Evolutionary conservation across 2,329 filamentous ascomycete genomes (phyloP), one percentile per base, ranked within the genome.

Genomic region (Stemphylium vesicarium): DNA sequence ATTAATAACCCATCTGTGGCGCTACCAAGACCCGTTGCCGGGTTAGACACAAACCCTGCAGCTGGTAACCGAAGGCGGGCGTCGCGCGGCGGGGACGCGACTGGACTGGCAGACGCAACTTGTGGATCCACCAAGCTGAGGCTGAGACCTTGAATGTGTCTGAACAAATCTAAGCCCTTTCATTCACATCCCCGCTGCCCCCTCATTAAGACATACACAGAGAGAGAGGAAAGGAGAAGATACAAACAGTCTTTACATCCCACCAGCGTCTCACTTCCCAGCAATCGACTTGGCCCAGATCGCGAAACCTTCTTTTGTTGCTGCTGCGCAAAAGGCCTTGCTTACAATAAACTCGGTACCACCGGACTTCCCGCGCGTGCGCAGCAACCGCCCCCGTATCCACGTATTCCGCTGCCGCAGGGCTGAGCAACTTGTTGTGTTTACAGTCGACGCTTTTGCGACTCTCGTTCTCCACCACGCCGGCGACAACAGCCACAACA

Each of bases 71-170:
- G 50, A 47, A 33, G 47, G n/a, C 35, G 38, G 35, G 45, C 44
- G 38, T 33, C 32, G 51, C 39, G 51, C 33, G 40, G 54, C 41
- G 50, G 53, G 48, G 41, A 55, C 51, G 50, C 53, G 53, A 57
- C 51, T 43, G 41, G 46, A 57, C 51, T 43, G 41, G 46, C 51
- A 56, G 44, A 29, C 9, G 26, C 26, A 20, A 39, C 20, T 16
- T 26, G 43, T 33, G 43, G 40, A 46, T 57, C 42, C 50, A 38
- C 54, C 50, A 48, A 57, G 54, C 54, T 57, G 54, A 57, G 57
- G 57, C 57, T 60, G 60, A 63, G 58, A 63, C 60, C 50, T 44
- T 38, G 36, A 48, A 18, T 24, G 26, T 50, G 37, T 44, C 51
- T 43, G 40, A 44, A 32, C 26, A 29, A 35, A 35, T 12, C 18